Evolutionary conservation across 257 asterid genomes (phyloP).

Genomic region (Fraxinus excelsior): DNA sequence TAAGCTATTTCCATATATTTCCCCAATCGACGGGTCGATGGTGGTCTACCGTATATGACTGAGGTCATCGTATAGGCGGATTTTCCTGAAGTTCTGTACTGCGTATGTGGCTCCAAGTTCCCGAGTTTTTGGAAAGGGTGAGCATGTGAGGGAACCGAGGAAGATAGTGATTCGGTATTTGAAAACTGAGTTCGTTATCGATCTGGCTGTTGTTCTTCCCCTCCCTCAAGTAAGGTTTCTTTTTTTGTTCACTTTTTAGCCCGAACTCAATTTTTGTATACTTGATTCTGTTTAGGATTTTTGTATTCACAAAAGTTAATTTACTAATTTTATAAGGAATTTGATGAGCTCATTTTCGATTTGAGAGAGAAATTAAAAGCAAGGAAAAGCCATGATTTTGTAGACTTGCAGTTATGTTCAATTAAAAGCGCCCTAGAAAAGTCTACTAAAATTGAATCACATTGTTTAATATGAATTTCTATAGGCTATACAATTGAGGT

Average conservation of each 20-base stretch:
- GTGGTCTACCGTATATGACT: too few relatives aligned
- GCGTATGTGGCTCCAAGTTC: conserved; percentile 64
- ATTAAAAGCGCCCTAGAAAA: not conserved
- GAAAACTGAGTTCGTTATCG: conserved; percentile 64
- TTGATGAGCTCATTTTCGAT: not conserved
- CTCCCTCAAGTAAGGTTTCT: conserved; percentile 68
- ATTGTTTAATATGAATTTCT: not conserved
- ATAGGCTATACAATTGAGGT: not conserved
- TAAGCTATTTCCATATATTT: too few relatives aligned
- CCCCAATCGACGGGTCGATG: too few relatives aligned
- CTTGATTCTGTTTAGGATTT: not conserved
- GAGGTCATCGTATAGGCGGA: too few relatives aligned
- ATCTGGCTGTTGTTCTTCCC: conserved; percentile 84
- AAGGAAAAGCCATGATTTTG: not conserved
- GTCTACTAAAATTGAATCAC: not conserved
- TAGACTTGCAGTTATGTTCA: not conserved
- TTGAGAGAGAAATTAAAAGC: not conserved
- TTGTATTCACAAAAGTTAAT: not conserved
- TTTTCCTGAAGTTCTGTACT: conserved; percentile 73
- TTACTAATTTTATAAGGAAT: not conserved
- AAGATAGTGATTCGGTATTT: conserved; percentile 63
- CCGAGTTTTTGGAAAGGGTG: conserved; percentile 85
- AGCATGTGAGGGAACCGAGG: conserved; percentile 58
- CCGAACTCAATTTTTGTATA: not conserved
- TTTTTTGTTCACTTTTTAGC: not conserved